Evolutionary conservation across 768 basidiomycete genomes (phyloP).

Genomic region (Phaeotremella fagi): DNA sequence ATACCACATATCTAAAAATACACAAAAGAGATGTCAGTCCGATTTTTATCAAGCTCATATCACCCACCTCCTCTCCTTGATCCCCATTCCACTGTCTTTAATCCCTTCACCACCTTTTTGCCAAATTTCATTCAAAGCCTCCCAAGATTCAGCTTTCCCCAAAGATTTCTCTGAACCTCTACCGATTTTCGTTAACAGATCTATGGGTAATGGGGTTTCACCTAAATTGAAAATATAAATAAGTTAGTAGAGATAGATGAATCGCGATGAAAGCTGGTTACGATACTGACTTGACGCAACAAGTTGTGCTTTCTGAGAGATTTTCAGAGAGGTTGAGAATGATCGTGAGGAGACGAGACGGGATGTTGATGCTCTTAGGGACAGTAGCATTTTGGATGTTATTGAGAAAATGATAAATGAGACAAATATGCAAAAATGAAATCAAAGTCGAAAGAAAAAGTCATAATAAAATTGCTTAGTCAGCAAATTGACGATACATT

Average conservation of each 20-base stretch:
- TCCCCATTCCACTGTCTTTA: slow-evolving; percentile 25
- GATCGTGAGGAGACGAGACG: slow-evolving; percentile 1
- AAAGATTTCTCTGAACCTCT: slow-evolving; percentile 31
- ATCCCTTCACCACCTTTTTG: slow-evolving; percentile 22
- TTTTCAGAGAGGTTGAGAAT: slow-evolving; percentile 4
- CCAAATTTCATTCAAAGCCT: slow-evolving; percentile 30
- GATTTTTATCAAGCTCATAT: slow-evolving; percentile 3
- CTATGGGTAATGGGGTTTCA: slow-evolving; percentile 23
- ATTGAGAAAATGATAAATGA: too few species aligned
- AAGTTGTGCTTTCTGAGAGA: slow-evolving; percentile 10
- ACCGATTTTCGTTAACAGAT: slow-evolving; percentile 29
- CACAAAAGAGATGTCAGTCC: background rate
- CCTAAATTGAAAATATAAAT: slow-evolving; percentile 5
- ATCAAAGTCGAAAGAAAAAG: background rate
- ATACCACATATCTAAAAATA: slow-evolving; percentile 27
- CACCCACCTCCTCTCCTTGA: slow-evolving; percentile 38
- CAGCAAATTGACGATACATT: background rate
- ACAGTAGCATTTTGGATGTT: slow-evolving; percentile 5
- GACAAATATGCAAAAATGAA: background rate
- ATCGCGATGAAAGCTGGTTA: background rate
- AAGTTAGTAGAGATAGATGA: background rate
- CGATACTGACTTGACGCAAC: background rate
- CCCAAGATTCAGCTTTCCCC: slow-evolving; percentile 33
- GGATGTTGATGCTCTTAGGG: slow-evolving; percentile 20
- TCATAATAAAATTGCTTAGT: background rate